phyloP scores from a whole-genome alignment of 495 filamentous ascomycete species.

The Neurospora tetraspora region DNA sequence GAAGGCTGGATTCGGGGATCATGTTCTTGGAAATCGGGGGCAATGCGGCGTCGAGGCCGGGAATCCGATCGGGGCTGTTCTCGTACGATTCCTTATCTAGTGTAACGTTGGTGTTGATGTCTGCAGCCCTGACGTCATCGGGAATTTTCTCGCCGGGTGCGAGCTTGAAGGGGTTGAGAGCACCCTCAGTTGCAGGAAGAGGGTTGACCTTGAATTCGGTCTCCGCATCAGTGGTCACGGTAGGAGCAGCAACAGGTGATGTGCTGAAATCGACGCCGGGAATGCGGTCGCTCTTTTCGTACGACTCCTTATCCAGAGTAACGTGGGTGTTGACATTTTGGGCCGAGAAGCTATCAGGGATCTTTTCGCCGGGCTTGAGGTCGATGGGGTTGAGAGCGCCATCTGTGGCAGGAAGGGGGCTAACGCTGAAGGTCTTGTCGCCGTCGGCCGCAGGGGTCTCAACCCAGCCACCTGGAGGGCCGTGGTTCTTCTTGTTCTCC shows the following conservation, averaged over 20 bases:
- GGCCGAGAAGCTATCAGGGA: slow-evolving; percentile 48
- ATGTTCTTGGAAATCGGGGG: slow-evolving; percentile 53
- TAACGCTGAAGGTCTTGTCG: slow-evolving; percentile 45
- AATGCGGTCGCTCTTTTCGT: slow-evolving; percentile 55
- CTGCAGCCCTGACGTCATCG: slow-evolving; percentile 42
- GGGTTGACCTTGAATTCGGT: slow-evolving; percentile 55
- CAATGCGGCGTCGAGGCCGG: slow-evolving; percentile 46
- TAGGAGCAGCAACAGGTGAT: background rate
- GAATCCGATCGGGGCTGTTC: slow-evolving; percentile 48
- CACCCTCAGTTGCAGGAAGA: slow-evolving; percentile 66
- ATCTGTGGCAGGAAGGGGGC: slow-evolving; percentile 62
- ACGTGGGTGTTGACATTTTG: slow-evolving; percentile 47
- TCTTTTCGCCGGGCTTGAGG: slow-evolving; percentile 65
- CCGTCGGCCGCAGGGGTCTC: slow-evolving; percentile 52
- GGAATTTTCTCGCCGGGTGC: slow-evolving; percentile 75
- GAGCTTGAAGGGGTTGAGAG: slow-evolving; percentile 71
- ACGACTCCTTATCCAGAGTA: slow-evolving; percentile 65
- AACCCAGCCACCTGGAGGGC: slow-evolving; percentile 64
- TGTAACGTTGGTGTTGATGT: slow-evolving; percentile 50
- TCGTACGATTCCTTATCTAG: slow-evolving; percentile 81
- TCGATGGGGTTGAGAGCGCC: slow-evolving; percentile 68
- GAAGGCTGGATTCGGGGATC: slow-evolving; percentile 82
- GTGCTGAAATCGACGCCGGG: slow-evolving; percentile 26
- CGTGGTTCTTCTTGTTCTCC: slow-evolving; percentile 28
- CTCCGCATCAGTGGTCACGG: background rate